Evolutionary conservation across 2,329 filamentous ascomycete species (phyloP).

Genomic region (Nigrospora oryzae): DNA sequence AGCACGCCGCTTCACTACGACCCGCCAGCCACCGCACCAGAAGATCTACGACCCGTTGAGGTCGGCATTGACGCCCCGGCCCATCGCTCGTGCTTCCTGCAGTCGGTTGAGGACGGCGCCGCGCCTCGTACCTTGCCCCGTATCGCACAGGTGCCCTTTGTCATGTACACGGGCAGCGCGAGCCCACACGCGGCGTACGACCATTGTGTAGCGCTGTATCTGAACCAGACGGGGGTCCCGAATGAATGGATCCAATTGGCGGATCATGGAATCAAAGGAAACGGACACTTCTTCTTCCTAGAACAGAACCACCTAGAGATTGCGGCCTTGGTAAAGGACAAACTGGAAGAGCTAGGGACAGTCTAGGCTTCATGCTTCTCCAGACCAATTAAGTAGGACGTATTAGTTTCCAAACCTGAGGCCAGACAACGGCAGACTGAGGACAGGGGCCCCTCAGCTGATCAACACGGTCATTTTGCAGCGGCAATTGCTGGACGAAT

Average conservation of each 20-base stretch:
- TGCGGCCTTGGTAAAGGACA: not conserved
- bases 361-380: too few species aligned
- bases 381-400: too few species aligned
- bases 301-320: slow-evolving; percentile 4
- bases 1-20: slow-evolving; percentile 3
- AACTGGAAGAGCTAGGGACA: not conserved
- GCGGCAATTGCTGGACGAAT: too few species aligned
- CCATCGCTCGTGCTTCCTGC: slow-evolving; percentile 3
- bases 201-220: slow-evolving; percentile 3
- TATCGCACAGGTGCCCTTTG: slow-evolving; percentile 4
- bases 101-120: not conserved
- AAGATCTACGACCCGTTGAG: slow-evolving; percentile 1
- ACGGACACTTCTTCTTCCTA: slow-evolving; percentile 4
- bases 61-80: slow-evolving; percentile 2
- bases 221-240: slow-evolving; percentile 3
- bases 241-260: slow-evolving; percentile 3
- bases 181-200: slow-evolving; percentile 5
- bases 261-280: slow-evolving; percentile 3
- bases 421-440: too few species aligned
- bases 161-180: slow-evolving; percentile 4
- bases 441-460: too few species aligned
- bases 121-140: slow-evolving; percentile 1
- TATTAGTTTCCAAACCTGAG: too few species aligned
- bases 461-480: too few species aligned
- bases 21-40: not conserved